Conservation (phyloP, 495 filamentous ascomycete genomes). For the Trichodelitschia bisporula region DNA sequence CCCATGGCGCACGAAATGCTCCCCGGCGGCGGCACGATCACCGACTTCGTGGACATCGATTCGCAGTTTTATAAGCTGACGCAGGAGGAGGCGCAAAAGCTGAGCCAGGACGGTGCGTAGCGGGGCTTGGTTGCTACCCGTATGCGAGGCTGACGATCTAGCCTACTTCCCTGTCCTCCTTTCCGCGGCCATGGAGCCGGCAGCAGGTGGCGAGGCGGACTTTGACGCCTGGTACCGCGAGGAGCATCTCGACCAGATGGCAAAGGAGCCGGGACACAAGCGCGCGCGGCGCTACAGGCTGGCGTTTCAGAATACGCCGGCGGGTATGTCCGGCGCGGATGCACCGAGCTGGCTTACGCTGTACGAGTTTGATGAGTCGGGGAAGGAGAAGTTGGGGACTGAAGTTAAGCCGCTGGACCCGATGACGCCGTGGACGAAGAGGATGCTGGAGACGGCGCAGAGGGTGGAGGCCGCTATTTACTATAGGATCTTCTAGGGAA, state of each 20-base stretch:
- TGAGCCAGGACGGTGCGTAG: not conserved
- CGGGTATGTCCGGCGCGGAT: too few species aligned
- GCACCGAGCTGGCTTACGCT: too few species aligned
- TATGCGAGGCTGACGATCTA: not conserved
- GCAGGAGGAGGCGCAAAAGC: not conserved
- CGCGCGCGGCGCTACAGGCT: not conserved
- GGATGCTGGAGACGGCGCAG: too few species aligned
- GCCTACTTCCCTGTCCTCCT: not conserved
- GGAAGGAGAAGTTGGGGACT: too few species aligned
- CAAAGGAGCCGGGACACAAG: not conserved
- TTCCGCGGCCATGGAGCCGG: not conserved
- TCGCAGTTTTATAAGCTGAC: not conserved
- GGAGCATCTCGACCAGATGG: constrained; percentile 1
- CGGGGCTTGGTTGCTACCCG: too few species aligned
- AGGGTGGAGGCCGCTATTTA: too few species aligned
- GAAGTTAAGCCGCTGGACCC: too few species aligned
- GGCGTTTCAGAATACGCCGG: too few species aligned
- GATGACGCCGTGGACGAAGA: too few species aligned
- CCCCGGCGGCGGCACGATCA: not conserved
- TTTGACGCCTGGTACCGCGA: not conserved
- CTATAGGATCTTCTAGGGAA: too few species aligned
- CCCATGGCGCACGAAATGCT: not conserved
- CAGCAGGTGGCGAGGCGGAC: not conserved
- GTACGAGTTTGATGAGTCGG: too few species aligned
- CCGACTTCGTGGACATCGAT: not conserved